These are phyloP conservation scores for Yamadazyma insecticola DNA, from an alignment of 805 yeast species.

Conservation along the genomic window DNA sequence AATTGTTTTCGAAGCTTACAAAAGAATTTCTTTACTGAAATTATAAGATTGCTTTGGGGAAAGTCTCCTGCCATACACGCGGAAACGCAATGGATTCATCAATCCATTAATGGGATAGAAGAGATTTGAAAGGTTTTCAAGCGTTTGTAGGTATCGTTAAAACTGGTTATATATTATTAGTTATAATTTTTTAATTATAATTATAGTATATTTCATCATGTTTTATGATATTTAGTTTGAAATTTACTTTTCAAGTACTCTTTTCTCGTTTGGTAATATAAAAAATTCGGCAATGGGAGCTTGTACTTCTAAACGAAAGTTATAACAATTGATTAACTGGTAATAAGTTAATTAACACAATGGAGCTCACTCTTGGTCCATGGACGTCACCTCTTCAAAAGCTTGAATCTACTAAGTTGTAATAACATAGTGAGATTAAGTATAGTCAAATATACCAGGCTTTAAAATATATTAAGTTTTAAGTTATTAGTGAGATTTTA, in stretches of 20 bases:
- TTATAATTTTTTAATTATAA: not conserved
- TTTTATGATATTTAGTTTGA: slow-evolving; percentile 8
- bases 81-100: slow-evolving; percentile 51
- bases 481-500: slow-evolving; percentile 18
- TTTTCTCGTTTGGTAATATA: slow-evolving; percentile 1
- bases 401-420: slow-evolving; percentile 14
- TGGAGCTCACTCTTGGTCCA: slow-evolving; percentile 81
- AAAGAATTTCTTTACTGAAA: slow-evolving; percentile 35
- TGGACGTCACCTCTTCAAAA: slow-evolving; percentile 45
- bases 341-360: slow-evolving; percentile 58
- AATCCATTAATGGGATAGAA: slow-evolving; percentile 14
- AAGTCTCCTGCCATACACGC: slow-evolving; percentile 80
- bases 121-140: no score
- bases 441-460: slow-evolving; percentile 67
- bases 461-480: slow-evolving; percentile 22
- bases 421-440: not conserved
- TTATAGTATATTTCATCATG: slow-evolving; percentile 3
- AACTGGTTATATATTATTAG: slow-evolving; percentile 4
- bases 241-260: no score
- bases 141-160: not conserved
- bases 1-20: slow-evolving; percentile 76
- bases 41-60: slow-evolving; percentile 70
- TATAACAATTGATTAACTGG: slow-evolving; percentile 59
- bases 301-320: slow-evolving; percentile 62
- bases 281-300: slow-evolving; percentile 58